Evolutionary conservation across 2,329 filamentous ascomycete genomes (phyloP).

Genomic region (Sclerotinia spermophila): DNA sequence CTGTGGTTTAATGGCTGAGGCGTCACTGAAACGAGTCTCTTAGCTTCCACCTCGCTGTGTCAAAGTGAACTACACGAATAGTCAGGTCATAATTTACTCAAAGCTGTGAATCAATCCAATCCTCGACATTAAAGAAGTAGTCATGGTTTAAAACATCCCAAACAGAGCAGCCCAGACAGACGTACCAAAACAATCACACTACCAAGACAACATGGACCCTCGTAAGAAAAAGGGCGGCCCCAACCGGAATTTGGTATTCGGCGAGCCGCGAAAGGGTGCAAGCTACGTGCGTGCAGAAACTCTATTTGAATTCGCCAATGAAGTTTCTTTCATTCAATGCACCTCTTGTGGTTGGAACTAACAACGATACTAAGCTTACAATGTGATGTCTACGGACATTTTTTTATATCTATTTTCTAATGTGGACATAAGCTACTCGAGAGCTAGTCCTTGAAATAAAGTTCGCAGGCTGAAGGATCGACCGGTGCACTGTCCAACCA

Average conservation of each 20-base stretch:
- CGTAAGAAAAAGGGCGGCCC: neutral
- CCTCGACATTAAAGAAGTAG: neutral
- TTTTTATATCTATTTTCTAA: neutral
- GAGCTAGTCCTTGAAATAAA: neutral
- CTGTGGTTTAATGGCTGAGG: neutral
- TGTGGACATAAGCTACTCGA: neutral
- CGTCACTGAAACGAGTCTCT: neutral
- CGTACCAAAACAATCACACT: neutral
- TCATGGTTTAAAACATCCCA: neutral
- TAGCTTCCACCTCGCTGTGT: neutral
- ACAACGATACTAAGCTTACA: neutral
- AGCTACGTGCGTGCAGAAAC: constrained; percentile 8
- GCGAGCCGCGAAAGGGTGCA: neutral
- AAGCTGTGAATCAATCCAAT: neutral
- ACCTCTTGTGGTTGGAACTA: neutral
- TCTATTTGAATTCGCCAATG: neutral
- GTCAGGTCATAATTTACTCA: neutral
- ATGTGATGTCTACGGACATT: neutral
- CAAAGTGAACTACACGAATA: neutral
- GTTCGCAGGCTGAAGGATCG: neutral
- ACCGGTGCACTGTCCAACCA: constrained; percentile 3
- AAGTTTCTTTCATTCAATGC: neutral
- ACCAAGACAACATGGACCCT: neutral
- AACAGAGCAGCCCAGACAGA: neutral
- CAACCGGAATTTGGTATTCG: neutral